These are phyloP conservation scores for Pseudovirgaria hyperparasitica DNA, from an alignment of 2,329 filamentous ascomycete genomes.

Conservation along the genomic window DNA sequence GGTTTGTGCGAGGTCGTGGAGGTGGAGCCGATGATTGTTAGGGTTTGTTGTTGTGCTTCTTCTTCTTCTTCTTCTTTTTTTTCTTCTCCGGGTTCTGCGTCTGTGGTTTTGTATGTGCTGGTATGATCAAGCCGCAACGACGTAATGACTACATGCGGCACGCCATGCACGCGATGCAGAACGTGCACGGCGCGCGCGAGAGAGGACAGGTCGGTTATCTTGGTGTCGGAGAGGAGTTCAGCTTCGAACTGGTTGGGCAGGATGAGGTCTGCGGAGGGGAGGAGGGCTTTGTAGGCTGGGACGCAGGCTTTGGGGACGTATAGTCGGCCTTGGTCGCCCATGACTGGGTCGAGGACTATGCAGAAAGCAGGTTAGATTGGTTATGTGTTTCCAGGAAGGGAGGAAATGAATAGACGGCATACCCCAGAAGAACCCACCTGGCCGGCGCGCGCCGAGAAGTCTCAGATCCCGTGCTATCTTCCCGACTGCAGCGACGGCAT, in stretches of 20 bases:
- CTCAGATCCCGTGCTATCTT: slow-evolving; percentile 72
- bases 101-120: slow-evolving; percentile 7
- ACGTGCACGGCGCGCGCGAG: slow-evolving; percentile 62
- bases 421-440: slow-evolving; percentile 84
- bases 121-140: slow-evolving; percentile 53
- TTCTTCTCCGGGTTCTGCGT: slow-evolving; percentile 10
- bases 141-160: slow-evolving; percentile 88
- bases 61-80: not conserved
- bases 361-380: slow-evolving; percentile 8
- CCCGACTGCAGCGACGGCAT: slow-evolving; percentile 72
- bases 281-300: slow-evolving; percentile 71
- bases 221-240: slow-evolving; percentile 74
- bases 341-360: slow-evolving; percentile 81
- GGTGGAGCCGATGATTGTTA: slow-evolving; percentile 68
- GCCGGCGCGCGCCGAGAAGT: slow-evolving; percentile 45
- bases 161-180: slow-evolving; percentile 60
- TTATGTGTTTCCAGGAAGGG: too few relatives aligned
- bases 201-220: slow-evolving; percentile 62
- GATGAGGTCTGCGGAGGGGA: slow-evolving; percentile 78
- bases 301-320: slow-evolving; percentile 90
- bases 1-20: slow-evolving; percentile 51
- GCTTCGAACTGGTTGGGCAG: slow-evolving; percentile 96
- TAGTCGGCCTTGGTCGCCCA: slow-evolving; percentile 87
- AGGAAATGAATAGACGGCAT: too few relatives aligned
- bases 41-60: too few relatives aligned